Evolutionary conservation across 2,329 filamentous ascomycete species (phyloP), one percentile per base, ranked within the genome.

Genomic region (Colletotrichum tanaceti): DNA sequence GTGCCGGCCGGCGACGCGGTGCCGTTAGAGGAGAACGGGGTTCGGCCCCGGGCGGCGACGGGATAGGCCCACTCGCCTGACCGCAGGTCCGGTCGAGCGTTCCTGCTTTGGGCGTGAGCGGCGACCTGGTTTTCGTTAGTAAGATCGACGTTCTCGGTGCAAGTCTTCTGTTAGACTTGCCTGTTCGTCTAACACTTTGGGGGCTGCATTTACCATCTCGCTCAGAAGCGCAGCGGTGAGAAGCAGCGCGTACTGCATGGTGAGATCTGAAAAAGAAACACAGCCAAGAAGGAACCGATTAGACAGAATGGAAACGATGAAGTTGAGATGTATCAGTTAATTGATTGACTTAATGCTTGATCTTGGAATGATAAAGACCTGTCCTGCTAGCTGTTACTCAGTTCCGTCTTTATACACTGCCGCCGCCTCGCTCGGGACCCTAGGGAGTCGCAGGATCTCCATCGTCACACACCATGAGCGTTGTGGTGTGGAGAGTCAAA

Each of bases 21-120:
- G 52, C 55, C 59, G 55, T 71, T 71, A 38, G 32, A 41, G 63
- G 63, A 52, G 41, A 35, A 6, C 39, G 16, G 18, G 24, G 53
- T 6, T 10, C 58, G 44, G 52, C 52, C 28, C 52, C 46, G 63
- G 39, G 35, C 57, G 55, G 54, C 18, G 11, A 52, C 32, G 10
- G 58, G 35, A 50, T 35, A n/a, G 43, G 43, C 10, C 52, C 38
- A 43, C 22, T 49, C 46, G 22, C 39, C 32, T 32, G 47, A 60
- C 11, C 49, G 28, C 44, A 24, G 58, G 20, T 41, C 53, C 35
- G 43, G 50, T 38, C 18, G 61, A 18, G 49, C 53, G 28, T 39
- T 20, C 35, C 41, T 55, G 20, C 35, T 24, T 22, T 50, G 54
- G 16, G 55, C 50, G 24, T 60, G 62, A 20, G 65, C 65, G 11